Evolutionary conservation across 768 basidiomycete genomes (phyloP).

Genomic region (Rhizopogon salebrosus): DNA sequence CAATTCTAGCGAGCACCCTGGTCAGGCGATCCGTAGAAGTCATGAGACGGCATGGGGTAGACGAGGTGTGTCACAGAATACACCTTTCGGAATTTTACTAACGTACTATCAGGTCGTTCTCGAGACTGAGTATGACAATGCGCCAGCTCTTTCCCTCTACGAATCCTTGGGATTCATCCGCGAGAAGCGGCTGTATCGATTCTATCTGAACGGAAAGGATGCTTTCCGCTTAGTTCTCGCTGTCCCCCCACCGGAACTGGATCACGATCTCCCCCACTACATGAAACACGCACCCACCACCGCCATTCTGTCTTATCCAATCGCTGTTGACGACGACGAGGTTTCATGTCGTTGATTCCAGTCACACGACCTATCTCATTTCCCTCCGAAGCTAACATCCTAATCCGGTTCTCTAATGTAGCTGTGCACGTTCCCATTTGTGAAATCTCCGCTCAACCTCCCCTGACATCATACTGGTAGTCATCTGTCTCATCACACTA

Average conservation of each 20-base stretch:
- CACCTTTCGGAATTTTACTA: background rate
- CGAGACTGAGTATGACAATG: slow-evolving; percentile 95
- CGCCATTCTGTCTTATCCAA: slow-evolving; percentile 14
- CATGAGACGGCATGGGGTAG: slow-evolving; percentile 79
- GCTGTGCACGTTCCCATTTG: background rate
- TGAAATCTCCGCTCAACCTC: background rate
- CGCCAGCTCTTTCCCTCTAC: slow-evolving; percentile 83
- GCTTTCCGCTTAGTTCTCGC: slow-evolving; percentile 80
- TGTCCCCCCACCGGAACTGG: slow-evolving; percentile 35
- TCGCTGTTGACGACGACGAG: slow-evolving; percentile 24
- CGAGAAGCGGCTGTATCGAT: slow-evolving; percentile 90
- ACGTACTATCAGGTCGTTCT: slow-evolving; percentile 64
- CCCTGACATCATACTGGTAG: background rate
- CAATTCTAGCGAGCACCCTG: slow-evolving; percentile 67
- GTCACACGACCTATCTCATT: background rate
- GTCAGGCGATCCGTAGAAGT: slow-evolving; percentile 77
- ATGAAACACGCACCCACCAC: slow-evolving; percentile 11
- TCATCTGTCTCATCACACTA: background rate
- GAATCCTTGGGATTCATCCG: slow-evolving; percentile 91
- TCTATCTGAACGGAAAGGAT: slow-evolving; percentile 97
- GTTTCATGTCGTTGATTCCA: background rate
- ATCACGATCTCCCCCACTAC: slow-evolving; percentile 10
- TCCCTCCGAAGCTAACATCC: background rate
- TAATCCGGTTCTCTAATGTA: slow-evolving; percentile 1
- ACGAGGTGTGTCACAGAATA: slow-evolving; percentile 66